Evolutionary conservation across 169 alveolate species (phyloP), one percentile per base, ranked within the genome.

Genomic region (Plasmodium gallinaceum): DNA sequence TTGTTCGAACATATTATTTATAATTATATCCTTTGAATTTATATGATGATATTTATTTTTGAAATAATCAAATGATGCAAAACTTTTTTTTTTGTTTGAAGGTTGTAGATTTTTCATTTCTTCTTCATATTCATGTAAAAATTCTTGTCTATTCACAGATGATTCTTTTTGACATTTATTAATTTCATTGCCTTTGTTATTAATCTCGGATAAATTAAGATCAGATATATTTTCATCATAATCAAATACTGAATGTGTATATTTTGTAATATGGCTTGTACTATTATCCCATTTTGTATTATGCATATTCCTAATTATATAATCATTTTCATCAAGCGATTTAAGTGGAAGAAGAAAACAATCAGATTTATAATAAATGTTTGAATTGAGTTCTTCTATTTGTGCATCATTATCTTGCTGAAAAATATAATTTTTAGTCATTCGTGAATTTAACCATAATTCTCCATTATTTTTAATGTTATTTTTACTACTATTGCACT

Each of bases 271-370:
- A 52, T 83, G 51, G 20, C 65, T 39, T 18, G 24, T 54, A 16
- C n/a, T 58, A 9, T 64, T 60, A 26, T 71, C 92, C 70, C 72
- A 69, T 8, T 86, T 86, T 14, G 12, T 48, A 22, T 20, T 71
- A 24, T 68, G 66, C 60, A 62, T 66, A 58, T 58, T 66, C 26
- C 57, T 39, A 7, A 14, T 78, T 16, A 78, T 51, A 26, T 58
- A 65, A 57, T 78, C 89, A 65, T 48, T 78, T 78, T 78, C 80
- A 16, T 78, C 89, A 48, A 78, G 52, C 1, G 76, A 66, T 78
- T 78, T 78, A 7, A 20, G 89, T 9, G 89, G 22, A 65, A 48
- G 65, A n/a, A 78, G 32, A 37, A 18, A 58, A 42, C 73, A 43
- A 8, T 65, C 80, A 14, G 78, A 66, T 65, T 78, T 78, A 24